Conservation (phyloP, 2,329 filamentous ascomycete species). For the Amesomyces nigricolor region DNA sequence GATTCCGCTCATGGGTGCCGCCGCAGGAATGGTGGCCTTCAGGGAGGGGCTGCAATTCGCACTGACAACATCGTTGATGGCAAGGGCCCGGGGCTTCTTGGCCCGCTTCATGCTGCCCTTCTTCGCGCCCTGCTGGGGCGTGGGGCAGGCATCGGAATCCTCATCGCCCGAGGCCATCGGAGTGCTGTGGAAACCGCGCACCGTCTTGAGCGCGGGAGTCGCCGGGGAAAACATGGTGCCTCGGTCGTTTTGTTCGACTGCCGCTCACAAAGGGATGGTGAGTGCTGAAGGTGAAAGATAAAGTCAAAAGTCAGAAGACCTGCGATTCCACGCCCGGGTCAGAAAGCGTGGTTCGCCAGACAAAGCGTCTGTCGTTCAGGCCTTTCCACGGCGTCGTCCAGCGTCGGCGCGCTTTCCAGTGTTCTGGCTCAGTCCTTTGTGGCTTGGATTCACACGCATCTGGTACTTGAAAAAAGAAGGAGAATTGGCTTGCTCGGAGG, state of each 20-base stretch:
- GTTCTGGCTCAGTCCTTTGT: slow-evolving; percentile 44
- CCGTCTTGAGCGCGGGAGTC: slow-evolving; percentile 46
- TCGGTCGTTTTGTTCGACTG: neutral
- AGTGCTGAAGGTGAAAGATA: neutral
- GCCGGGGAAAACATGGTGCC: slow-evolving; percentile 43
- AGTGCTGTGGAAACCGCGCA: slow-evolving; percentile 53
- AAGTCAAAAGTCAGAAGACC: neutral
- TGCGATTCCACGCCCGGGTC: neutral
- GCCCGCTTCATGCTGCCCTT: slow-evolving; percentile 15
- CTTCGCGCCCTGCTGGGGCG: slow-evolving; percentile 19
- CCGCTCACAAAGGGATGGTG: neutral
- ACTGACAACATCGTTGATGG: slow-evolving; percentile 53
- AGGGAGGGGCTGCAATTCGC: slow-evolving; percentile 58
- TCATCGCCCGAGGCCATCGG: slow-evolving; percentile 52
- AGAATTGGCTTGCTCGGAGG: slow-evolving; percentile 38
- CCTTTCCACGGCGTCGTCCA: slow-evolving; percentile 53
- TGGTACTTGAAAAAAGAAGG: slow-evolving; percentile 50
- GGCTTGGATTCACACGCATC: slow-evolving; percentile 49
- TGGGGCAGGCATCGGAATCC: slow-evolving; percentile 46
- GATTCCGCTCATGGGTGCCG: slow-evolving; percentile 62
- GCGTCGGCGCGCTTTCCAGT: slow-evolving; percentile 52
- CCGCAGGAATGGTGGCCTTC: slow-evolving; percentile 42
- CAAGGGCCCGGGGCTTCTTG: slow-evolving; percentile 32
- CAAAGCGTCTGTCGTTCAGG: slow-evolving; percentile 33
- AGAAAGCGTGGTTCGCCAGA: neutral